Conservation (phyloP, 129 eudicot species). For the Centrapalus pauciflorus region DNA sequence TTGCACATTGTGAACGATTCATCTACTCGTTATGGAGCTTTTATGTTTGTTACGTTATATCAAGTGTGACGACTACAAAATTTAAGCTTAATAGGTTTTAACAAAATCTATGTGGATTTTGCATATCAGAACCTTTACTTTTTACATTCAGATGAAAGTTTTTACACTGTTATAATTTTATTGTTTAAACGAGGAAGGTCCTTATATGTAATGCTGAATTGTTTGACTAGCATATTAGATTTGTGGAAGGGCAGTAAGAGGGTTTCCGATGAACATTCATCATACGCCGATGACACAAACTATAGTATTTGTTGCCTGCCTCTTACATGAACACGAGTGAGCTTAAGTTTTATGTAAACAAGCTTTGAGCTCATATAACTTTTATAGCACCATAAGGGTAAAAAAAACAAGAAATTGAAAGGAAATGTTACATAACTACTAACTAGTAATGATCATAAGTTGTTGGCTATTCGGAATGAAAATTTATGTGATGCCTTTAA, state of each 20-base stretch:
- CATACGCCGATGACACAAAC: background rate
- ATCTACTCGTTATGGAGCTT: background rate
- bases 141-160: background rate
- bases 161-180: background rate
- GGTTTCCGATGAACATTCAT: background rate
- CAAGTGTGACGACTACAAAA: background rate
- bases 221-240: background rate
- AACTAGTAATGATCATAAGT: background rate
- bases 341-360: background rate
- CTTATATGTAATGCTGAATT: background rate
- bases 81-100: background rate
- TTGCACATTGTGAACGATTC: background rate
- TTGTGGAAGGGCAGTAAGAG: background rate
- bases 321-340: no score
- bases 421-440: background rate
- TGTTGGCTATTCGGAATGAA: no score
- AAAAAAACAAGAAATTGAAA: no score
- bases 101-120: conserved; percentile 1
- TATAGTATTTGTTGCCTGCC: background rate
- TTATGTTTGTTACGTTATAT: background rate
- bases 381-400: background rate
- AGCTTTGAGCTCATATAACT: background rate
- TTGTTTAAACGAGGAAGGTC: background rate
- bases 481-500: no score
- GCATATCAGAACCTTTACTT: background rate